Conservation (phyloP, 345 rosid genomes). For the Rubroshorea leprosula region DNA sequence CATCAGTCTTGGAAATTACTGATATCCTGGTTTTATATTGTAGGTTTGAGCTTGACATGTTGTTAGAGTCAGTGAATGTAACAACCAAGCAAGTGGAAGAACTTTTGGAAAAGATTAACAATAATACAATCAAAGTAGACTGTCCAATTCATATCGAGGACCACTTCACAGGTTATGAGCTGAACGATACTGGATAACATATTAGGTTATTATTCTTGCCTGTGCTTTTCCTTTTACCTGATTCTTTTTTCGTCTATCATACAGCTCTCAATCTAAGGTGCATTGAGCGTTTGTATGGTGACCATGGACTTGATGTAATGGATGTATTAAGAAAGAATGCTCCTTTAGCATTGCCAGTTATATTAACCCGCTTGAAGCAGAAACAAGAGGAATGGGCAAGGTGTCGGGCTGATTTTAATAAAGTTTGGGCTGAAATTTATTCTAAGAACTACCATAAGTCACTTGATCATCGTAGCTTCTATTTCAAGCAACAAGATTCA, state of each 20-base stretch:
- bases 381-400: constrained; percentile 95
- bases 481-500: constrained; percentile 94
- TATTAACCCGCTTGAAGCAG: constrained; percentile 92
- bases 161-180: constrained; percentile 70
- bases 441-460: constrained; percentile 93
- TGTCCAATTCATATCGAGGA: constrained; percentile 60
- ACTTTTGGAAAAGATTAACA: constrained; percentile 63
- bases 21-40: constrained; percentile 15
- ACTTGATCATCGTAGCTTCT: constrained; percentile 95
- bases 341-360: constrained; percentile 79
- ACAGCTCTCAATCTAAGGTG: constrained; percentile 91
- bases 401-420: constrained; percentile 90
- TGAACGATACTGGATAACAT: constrained; percentile 11
- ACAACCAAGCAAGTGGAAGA: constrained; percentile 85
- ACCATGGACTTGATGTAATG: constrained; percentile 96
- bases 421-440: constrained; percentile 97
- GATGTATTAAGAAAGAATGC: constrained; percentile 82
- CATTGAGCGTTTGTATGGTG: constrained; percentile 91
- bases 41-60: constrained; percentile 98
- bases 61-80: constrained; percentile 83
- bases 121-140: constrained; percentile 52
- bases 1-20: constrained; percentile 11
- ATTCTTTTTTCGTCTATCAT: constrained; percentile 18
- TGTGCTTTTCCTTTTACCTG: constrained; percentile 15
- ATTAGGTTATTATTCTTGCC: neutral